Evolutionary conservation across 1,284 basidiomycete species (phyloP), one percentile per base, ranked within the genome.

Genomic region (Heterobasidion annosum): DNA sequence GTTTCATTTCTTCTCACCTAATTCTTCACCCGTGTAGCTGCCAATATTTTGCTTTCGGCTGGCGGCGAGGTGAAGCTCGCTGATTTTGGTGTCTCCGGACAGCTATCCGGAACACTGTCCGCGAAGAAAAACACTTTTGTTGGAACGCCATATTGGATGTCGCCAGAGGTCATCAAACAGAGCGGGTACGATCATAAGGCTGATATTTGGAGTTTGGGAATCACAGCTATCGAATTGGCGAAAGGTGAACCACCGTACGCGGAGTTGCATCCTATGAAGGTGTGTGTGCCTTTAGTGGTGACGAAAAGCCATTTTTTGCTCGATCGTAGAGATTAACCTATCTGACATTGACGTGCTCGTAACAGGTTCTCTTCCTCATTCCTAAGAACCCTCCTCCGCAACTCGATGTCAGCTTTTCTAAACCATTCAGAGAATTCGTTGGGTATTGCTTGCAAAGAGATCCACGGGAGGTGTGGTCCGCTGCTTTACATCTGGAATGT

Each of bases 91-190:
- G 96, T 99, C 2, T 97, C 94, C 1, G 96, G 96, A n/a, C 97
- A 99, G 67, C 79, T 99, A 25, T 98, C 94, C 44, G 91, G 92
- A 2, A 97, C 93, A 0, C 78, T 97, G 40, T 91, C 89, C 55
- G 93, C 93, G n/a, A 97, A 97, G 83, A 98, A 98, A 80, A 98
- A 98, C 64, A 98, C 94, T 0, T 98, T 98, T 67, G 95, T 98
- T 51, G 93, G 96, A 34, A 96, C 95, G 13, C 93, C 93, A 1
- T 96, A 95, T 67, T 97, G 94, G 94, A 99, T 99, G 96, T 94
- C 93, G 19, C 96, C 96, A 7, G 96, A 99, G 68, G 96, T 99
- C 19, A 98, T 99, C 77, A 98, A 98, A 71, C 96, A 99, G 73
- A 96, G 92, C 58, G 97, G 97, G 8, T 99, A 99, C 69, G 96